These are phyloP conservation scores for Linum lewisii DNA, from an alignment of 345 rosid species.

Conservation along the genomic window DNA sequence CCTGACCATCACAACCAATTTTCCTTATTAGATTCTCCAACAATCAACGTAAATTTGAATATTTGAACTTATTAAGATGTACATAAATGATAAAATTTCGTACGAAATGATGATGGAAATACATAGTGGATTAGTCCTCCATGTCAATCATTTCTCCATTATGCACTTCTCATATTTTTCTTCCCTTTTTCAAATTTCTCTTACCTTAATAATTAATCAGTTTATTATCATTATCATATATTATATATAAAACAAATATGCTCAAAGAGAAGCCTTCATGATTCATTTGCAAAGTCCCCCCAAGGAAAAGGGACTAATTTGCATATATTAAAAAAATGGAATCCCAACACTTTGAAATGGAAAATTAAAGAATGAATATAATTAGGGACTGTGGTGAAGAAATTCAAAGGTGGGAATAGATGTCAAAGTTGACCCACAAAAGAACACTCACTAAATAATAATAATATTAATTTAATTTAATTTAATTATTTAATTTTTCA, in stretches of 20 bases:
- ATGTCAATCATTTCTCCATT: conserved; percentile 21
- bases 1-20: no score
- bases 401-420: conserved; percentile 28
- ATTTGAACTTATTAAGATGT: no score
- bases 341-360: neutral
- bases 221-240: conserved; percentile 1
- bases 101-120: neutral
- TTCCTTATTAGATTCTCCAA: no score
- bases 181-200: neutral
- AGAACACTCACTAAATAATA: neutral
- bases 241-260: conserved; percentile 5
- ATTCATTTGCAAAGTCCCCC: neutral
- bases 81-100: neutral
- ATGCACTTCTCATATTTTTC: conserved; percentile 3
- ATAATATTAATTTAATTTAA: no score
- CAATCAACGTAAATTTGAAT: no score
- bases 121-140: neutral
- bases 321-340: neutral
- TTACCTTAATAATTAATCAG: no score
- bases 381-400: conserved; percentile 15
- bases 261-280: conserved; percentile 12
- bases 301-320: neutral
- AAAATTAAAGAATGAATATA: neutral
- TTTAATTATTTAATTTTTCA: no score
- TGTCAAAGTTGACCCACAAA: conserved; percentile 35